Evolutionary conservation across 768 basidiomycete genomes (phyloP).

Genomic region (Mrakia hoshinonis): DNA sequence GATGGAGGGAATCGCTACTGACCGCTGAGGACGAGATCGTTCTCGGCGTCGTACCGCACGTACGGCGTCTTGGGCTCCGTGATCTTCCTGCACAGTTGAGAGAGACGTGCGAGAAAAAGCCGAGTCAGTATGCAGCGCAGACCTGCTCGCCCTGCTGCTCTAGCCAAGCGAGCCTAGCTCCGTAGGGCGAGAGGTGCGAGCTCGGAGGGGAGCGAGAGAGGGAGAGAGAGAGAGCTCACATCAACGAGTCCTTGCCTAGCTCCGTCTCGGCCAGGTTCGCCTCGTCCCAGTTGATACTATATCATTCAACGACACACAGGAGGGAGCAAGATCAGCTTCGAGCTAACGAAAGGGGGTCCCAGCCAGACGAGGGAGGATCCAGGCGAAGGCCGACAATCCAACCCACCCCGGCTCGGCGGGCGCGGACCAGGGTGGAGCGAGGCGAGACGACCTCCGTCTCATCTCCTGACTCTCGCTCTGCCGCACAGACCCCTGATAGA

Average conservation of each 20-base stretch:
- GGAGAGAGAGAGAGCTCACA: slow-evolving; percentile 43
- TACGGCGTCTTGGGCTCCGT: slow-evolving; percentile 96
- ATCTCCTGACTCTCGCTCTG: background rate
- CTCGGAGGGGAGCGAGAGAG: background rate
- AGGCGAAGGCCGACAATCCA: background rate
- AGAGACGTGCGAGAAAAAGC: background rate
- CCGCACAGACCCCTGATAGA: no score
- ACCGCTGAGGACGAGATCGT: slow-evolving; percentile 51
- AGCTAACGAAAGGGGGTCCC: background rate
- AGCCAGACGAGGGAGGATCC: background rate
- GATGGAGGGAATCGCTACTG: slow-evolving; percentile 34
- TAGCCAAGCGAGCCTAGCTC: background rate
- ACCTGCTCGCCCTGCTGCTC: no score
- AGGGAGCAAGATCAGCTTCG: background rate
- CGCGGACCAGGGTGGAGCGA: no score
- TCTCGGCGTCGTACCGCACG: slow-evolving; percentile 50
- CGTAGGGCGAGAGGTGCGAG: background rate
- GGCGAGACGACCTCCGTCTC: background rate
- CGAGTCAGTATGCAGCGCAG: no score
- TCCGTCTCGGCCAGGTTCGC: slow-evolving; percentile 86
- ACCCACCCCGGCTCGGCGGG: no score
- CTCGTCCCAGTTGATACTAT: slow-evolving; percentile 88
- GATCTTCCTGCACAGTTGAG: slow-evolving; percentile 56
- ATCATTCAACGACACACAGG: slow-evolving; percentile 21
- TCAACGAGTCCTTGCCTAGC: slow-evolving; percentile 85